Evolutionary conservation across 1,139 yeast species (phyloP).

Genomic region (Kodamaea suecica): DNA sequence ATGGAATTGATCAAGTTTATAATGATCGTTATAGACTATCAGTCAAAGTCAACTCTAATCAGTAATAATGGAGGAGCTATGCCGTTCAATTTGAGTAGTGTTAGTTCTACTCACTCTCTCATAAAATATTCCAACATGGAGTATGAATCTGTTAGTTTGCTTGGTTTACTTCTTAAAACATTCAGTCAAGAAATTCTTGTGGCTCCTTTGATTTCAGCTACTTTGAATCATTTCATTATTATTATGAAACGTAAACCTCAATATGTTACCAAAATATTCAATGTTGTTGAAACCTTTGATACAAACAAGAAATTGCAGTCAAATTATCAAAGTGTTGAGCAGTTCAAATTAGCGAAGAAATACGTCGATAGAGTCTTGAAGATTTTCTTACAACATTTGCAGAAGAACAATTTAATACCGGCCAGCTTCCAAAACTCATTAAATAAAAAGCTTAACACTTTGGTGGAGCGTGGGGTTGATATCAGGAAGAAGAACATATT

Average conservation of each 20-base stretch:
- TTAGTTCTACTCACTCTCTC: conserved; percentile 66
- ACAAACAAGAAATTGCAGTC: conserved; percentile 40
- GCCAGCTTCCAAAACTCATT: conserved; percentile 27
- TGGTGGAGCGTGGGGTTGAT: conserved; percentile 41
- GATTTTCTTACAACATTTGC: conserved; percentile 35
- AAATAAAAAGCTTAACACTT: conserved; percentile 26
- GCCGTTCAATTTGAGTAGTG: conserved; percentile 52
- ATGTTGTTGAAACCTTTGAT: conserved; percentile 35
- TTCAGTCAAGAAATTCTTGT: conserved; percentile 56
- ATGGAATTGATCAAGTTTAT: conserved; percentile 71
- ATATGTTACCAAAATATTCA: conserved; percentile 42
- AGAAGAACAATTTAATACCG: conserved; percentile 36
- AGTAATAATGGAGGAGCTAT: conserved; percentile 11
- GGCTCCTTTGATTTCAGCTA: conserved; percentile 54
- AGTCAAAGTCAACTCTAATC: conserved; percentile 49
- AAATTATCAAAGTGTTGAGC: conserved; percentile 44
- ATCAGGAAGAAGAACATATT: conserved; percentile 41
- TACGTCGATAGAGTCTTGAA: conserved; percentile 41
- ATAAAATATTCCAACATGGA: conserved; percentile 55
- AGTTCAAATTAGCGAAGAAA: conserved; percentile 40
- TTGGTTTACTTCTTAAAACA: conserved; percentile 61
- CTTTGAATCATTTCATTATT: conserved; percentile 50
- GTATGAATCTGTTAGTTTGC: conserved; percentile 66
- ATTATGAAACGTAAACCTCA: conserved; percentile 58
- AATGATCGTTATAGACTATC: conserved; percentile 67